Evolutionary conservation across 257 asterid genomes (phyloP).

Genomic region (Gentiana straminea): DNA sequence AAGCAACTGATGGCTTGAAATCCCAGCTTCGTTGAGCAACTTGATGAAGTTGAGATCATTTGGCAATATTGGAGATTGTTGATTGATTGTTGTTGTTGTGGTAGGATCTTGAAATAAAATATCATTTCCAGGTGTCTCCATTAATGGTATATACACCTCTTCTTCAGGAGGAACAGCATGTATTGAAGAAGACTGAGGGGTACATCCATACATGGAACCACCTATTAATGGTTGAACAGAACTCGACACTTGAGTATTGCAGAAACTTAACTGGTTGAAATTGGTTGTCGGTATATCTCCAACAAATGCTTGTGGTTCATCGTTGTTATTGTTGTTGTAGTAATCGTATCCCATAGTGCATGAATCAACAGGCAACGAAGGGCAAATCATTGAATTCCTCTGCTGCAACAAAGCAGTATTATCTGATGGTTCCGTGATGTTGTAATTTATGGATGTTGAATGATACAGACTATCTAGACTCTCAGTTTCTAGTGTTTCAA

Average conservation of each 20-base stretch:
- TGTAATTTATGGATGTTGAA: background rate
- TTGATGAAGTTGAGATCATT: conserved; percentile 12
- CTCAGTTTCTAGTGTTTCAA: background rate
- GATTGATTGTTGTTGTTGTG: background rate
- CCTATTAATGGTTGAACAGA: conserved; percentile 7
- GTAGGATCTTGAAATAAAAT: background rate
- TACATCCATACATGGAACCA: background rate
- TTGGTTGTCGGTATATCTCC: background rate
- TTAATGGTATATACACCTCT: conserved; percentile 6
- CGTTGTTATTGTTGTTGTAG: too few species aligned
- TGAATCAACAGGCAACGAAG: conserved; percentile 4
- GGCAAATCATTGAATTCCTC: background rate
- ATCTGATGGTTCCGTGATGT: background rate
- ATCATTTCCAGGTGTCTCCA: conserved; percentile 9
- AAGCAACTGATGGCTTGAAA: conserved; percentile 17
- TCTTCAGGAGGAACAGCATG: background rate
- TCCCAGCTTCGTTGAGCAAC: conserved; percentile 17
- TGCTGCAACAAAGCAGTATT: background rate
- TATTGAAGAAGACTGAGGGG: background rate
- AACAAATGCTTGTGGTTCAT: too few species aligned
- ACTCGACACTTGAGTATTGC: background rate
- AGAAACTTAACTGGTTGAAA: conserved; percentile 6
- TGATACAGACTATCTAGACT: background rate
- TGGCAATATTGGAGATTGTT: conserved; percentile 15
- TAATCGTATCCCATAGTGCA: background rate